Base-by-base conservation (phyloP, 768 basidiomycete species). In the Naganishia vishniacii region DNA sequence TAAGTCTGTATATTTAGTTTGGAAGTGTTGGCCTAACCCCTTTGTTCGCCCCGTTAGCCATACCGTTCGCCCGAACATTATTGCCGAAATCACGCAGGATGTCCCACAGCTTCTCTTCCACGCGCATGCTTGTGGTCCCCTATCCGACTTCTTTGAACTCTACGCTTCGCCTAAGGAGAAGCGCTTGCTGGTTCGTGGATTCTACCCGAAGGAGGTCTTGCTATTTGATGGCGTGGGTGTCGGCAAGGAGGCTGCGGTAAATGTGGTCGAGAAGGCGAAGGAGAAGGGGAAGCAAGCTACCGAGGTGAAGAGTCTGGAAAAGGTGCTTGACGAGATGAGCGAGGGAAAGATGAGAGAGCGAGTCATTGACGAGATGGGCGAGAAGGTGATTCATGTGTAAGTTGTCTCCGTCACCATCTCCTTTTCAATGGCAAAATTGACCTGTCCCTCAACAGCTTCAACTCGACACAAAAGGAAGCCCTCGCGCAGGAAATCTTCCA, bases 381-480 rank as follows among this genome's bases (percentile, higher is more conserved):
- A 87, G 47, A 89, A 85, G 67, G 78, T 97, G 41, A 78, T 81
- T 45, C 83, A 83, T 15, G 85, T 93, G 90, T 94, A 67, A 65
- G 86, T 78, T 13, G 13, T 16, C 23, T 12, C 29, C 26, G 29
- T 45, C 15, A 5, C 41, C 1, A 13, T 20, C 3, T 2, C 6
- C 20, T 41, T 53, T 26, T 28, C 40, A 12, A 31, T n/a, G 51
- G 41, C n/a, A n/a, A 48, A 18, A 8, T 18, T 48, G 25, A 51
- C 53, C 37, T 29, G 28, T 34, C 9, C n/a, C 4, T 58, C 37
- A n/a, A 7, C 69, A 94, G 91, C 46, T 91, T 91, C 75, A 89
- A 94, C 73, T 91, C 93, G 69, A 83, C 91, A 0, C 91, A 94
- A 71, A 94, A 94, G 74, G 89, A 88, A 12, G 85, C 89, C 0